A percentile compares a stretch with the other conserved stretches of the same genome.
Conservation (phyloP, 495 filamentous ascomycete genomes). For the Cryomyces minteri region DNA sequence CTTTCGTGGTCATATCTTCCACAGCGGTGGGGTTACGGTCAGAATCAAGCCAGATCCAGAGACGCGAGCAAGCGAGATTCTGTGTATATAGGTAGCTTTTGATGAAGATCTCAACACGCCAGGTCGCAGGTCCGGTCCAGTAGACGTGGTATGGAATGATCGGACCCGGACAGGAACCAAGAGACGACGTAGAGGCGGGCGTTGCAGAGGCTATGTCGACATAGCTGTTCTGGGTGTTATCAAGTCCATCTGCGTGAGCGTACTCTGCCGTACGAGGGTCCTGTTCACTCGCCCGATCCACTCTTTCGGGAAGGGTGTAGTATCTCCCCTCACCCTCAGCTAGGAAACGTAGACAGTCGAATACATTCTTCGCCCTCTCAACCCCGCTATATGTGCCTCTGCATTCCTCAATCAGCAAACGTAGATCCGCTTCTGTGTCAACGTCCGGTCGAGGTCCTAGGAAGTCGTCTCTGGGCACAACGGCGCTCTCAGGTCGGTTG, state of each 20-base stretch:
- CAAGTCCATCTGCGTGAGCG: slow-evolving; percentile 21
- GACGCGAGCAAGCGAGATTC: slow-evolving; percentile 32
- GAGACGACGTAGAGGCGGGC: slow-evolving; percentile 12
- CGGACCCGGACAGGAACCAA: slow-evolving; percentile 26
- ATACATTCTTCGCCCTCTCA: slow-evolving; percentile 35
- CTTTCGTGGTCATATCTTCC: slow-evolving; percentile 27
- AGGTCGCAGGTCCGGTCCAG: slow-evolving; percentile 39
- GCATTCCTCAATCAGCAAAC: slow-evolving; percentile 30
- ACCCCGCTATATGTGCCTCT: slow-evolving; percentile 27
- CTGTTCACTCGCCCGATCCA: slow-evolving; percentile 22
- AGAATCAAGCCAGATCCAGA: slow-evolving; percentile 35
- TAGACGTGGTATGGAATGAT: slow-evolving; percentile 37
- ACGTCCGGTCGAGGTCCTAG: slow-evolving; percentile 29
- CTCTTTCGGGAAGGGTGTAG: slow-evolving; percentile 20
- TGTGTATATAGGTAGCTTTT: slow-evolving; percentile 39
- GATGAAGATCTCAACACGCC: slow-evolving; percentile 37
- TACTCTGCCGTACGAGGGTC: slow-evolving; percentile 25
- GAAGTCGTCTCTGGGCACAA: slow-evolving; percentile 29
- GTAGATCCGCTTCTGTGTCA: slow-evolving; percentile 31
- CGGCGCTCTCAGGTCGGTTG: slow-evolving; percentile 28
- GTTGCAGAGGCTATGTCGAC: slow-evolving; percentile 15
- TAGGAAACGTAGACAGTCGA: slow-evolving; percentile 32
- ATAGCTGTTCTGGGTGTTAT: slow-evolving; percentile 19
- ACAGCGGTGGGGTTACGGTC: slow-evolving; percentile 29
- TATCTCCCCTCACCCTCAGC: slow-evolving; percentile 28